Evolutionary conservation across 108 stramenopile species (phyloP), one percentile per base, ranked within the genome.

Genomic region (Skeletonema grethae): DNA sequence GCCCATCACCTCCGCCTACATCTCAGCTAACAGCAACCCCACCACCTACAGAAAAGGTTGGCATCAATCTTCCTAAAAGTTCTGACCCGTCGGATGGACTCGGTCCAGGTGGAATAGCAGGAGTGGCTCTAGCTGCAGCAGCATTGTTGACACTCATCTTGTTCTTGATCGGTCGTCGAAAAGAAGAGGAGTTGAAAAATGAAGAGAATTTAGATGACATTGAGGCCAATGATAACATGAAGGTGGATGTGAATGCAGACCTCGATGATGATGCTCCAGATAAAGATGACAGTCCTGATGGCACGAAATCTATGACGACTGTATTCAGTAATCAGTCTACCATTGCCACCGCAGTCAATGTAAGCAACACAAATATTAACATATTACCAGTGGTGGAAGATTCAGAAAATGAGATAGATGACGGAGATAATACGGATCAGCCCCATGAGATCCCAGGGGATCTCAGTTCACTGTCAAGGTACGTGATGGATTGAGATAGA

Each of bases 241-340:
- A 53, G 50, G 50, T 53, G 22, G 22, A 53, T 53, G 50, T 53
- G 60, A 36, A 61, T 1, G 60, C 34, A 11, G 60, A 35, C 7
- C 10, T 61, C 6, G 30, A 28, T 31, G 63, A 34, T 13, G 29
- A 56, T 22, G 50, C 29, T 43, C 58, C 57, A 9, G 25, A 13
- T 57, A 28, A 16, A 9, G 50, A 34, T 16, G 35, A 11, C 18
- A 57, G 56, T 57, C 72, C 72, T 34, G 72, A 73, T 57, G 72
- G 34, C 7, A 73, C 72, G n/a, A 60, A 73, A 41, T 73, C 72
- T 3, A 50, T 73, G 39, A 73, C 72, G 4, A 62, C 50, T 57
- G 72, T 65, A 7, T 39, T 35, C 4, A 62, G 61, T 30, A 16
- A 48, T 8, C 59, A 59, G 2, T 61, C 60, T 45, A 61, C 29